These are phyloP conservation scores for Sugiyamaella xylanicola DNA, from an alignment of 1,139 yeast species.

Conservation along the genomic window DNA sequence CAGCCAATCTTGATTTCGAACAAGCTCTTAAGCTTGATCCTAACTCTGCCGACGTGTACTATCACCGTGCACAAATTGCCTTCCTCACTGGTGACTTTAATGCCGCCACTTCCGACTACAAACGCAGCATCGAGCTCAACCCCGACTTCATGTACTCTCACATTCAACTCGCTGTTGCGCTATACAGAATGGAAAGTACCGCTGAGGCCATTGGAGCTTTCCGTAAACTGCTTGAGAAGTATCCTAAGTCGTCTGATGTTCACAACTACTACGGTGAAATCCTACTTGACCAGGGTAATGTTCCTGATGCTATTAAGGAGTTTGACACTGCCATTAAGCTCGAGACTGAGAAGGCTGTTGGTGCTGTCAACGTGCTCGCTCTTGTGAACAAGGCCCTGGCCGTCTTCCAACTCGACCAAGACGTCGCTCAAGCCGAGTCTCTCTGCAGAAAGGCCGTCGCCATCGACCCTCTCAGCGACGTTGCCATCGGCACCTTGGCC, in stretches of 20 bases:
- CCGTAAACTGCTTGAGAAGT: slow-evolving; percentile 69
- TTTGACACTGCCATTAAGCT: slow-evolving; percentile 85
- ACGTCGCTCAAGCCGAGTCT: slow-evolving; percentile 61
- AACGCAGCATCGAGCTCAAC: slow-evolving; percentile 72
- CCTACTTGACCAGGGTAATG: slow-evolving; percentile 77
- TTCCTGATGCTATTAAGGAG: slow-evolving; percentile 73
- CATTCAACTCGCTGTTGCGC: slow-evolving; percentile 90
- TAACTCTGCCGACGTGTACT: slow-evolving; percentile 77
- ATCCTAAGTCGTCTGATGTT: slow-evolving; percentile 88
- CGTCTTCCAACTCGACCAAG: slow-evolving; percentile 40
- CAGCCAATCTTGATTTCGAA: slow-evolving; percentile 70
- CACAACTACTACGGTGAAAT: slow-evolving; percentile 97
- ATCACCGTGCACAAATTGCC: slow-evolving; percentile 92
- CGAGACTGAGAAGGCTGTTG: slow-evolving; percentile 55
- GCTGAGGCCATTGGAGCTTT: slow-evolving; percentile 67
- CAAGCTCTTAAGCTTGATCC: slow-evolving; percentile 73
- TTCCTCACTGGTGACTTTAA: slow-evolving; percentile 77
- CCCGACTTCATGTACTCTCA: slow-evolving; percentile 79
- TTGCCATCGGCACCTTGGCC: slow-evolving; percentile 87
- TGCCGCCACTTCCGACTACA: slow-evolving; percentile 74
- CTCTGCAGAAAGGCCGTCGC: slow-evolving; percentile 76
- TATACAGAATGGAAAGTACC: slow-evolving; percentile 75
- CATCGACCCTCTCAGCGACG: slow-evolving; percentile 82
- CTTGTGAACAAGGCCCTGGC: slow-evolving; percentile 84
- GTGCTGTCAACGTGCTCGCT: slow-evolving; percentile 85